phyloP scores from a whole-genome alignment of 768 basidiomycete species.

The Calocybe gangraenosa region DNA sequence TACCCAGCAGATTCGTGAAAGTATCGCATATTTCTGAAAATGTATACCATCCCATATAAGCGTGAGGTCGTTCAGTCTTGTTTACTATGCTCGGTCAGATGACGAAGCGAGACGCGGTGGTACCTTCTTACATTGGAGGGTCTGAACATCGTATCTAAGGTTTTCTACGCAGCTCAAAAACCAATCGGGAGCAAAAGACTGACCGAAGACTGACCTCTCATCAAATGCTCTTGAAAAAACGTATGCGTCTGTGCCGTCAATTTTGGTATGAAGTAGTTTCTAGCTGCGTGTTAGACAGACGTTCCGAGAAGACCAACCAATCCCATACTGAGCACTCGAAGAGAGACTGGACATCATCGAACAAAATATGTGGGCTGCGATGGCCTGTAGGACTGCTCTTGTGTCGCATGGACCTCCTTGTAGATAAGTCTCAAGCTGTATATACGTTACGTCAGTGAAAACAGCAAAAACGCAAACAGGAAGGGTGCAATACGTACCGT shows the following conservation, averaged over 20 bases:
- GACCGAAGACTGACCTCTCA: constrained; percentile 7
- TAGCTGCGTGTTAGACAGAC: background rate
- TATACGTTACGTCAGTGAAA: background rate
- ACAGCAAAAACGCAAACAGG: background rate
- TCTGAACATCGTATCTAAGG: constrained; percentile 13
- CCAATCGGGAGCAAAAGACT: background rate
- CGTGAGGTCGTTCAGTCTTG: background rate
- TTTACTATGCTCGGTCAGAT: background rate
- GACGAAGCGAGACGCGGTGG: background rate
- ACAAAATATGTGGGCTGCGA: constrained; percentile 7
- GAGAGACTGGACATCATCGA: constrained; percentile 8
- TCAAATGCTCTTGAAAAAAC: constrained; percentile 11
- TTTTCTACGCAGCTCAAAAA: constrained; percentile 2
- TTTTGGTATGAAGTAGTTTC: constrained; percentile 5
- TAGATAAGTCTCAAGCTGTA: constrained; percentile 12
- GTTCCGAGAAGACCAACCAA: background rate
- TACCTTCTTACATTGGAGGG: constrained; percentile 6
- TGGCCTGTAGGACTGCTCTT: constrained; percentile 1
- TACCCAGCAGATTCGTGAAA: background rate
- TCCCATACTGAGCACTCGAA: constrained; percentile 4
- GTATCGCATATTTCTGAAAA: constrained; percentile 6
- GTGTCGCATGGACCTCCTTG: constrained; percentile 5
- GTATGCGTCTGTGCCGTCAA: constrained; percentile 6
- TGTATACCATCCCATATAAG: constrained; percentile 3
- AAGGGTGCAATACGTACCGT: constrained; percentile 7